These are phyloP conservation scores for Fusarium mexicanum DNA, from an alignment of 2,329 filamentous ascomycete species.

Conservation along the genomic window DNA sequence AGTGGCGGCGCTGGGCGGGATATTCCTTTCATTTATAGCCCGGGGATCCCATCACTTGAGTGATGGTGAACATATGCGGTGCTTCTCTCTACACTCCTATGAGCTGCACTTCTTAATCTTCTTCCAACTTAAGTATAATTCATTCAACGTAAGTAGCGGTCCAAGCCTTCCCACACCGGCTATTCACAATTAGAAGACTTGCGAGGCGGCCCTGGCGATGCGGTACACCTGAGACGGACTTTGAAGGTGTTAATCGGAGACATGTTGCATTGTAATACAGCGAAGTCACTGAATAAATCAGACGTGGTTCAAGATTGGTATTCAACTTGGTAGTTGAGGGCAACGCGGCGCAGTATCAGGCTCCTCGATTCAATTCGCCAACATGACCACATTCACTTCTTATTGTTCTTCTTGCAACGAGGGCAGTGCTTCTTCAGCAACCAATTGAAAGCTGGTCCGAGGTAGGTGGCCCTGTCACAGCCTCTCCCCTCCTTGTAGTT, in stretches of 20 bases:
- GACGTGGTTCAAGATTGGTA: neutral
- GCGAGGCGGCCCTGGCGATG: accelerated
- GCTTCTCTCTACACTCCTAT: neutral
- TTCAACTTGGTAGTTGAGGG: neutral
- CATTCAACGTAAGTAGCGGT: neutral
- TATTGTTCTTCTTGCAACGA: accelerated
- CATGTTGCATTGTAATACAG: neutral
- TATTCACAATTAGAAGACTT: no score
- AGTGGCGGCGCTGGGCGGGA: accelerated
- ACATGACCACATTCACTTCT: neutral
- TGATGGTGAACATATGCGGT: neutral
- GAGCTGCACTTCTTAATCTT: accelerated
- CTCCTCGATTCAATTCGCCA: no score
- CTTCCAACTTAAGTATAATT: accelerated
- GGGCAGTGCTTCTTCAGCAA: neutral
- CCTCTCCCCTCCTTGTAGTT: neutral
- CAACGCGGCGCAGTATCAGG: no score
- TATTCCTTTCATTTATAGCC: neutral
- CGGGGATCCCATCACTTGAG: accelerated
- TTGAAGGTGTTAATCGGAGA: neutral
- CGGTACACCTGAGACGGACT: neutral
- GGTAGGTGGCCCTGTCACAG: accelerated
- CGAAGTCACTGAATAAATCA: no score
- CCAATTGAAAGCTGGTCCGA: neutral
- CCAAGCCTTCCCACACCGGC: accelerated